Evolutionary conservation across 768 basidiomycete genomes (phyloP).

Genomic region (Leccinum sublutescens): DNA sequence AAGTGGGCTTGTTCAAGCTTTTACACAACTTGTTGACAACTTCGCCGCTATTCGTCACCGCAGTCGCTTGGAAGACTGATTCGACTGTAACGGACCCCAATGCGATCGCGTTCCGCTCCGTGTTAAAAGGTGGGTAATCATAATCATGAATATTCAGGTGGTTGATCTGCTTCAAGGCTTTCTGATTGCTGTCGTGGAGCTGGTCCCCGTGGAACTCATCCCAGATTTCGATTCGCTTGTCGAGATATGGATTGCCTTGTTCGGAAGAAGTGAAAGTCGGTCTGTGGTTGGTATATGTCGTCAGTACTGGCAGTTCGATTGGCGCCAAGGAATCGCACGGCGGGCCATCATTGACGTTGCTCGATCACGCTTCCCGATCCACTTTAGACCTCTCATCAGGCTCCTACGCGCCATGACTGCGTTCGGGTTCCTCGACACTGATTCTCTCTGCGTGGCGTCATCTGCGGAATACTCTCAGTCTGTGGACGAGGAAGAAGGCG

Average conservation of each 20-base stretch:
- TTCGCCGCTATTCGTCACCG: constrained; percentile 75
- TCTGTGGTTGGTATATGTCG: constrained; percentile 68
- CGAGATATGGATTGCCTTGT: constrained; percentile 77
- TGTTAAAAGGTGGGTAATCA: constrained; percentile 68
- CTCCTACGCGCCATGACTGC: constrained; percentile 78
- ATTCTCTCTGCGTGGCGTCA: constrained; percentile 51
- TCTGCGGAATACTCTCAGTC: constrained; percentile 45
- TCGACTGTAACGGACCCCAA: constrained; percentile 75
- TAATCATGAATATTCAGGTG: background rate
- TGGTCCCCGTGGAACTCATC: constrained; percentile 74
- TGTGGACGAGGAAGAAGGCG: constrained; percentile 39
- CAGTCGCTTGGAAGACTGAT: constrained; percentile 64
- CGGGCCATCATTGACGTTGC: constrained; percentile 82
- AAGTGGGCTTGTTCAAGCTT: constrained; percentile 59
- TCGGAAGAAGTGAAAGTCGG: constrained; percentile 64
- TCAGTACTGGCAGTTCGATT: constrained; percentile 84
- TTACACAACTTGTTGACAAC: constrained; percentile 58
- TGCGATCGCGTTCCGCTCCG: constrained; percentile 74
- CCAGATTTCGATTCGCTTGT: constrained; percentile 69
- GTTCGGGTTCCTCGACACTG: constrained; percentile 72
- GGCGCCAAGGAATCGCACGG: constrained; percentile 62
- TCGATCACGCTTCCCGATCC: constrained; percentile 79
- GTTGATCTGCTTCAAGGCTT: constrained; percentile 51
- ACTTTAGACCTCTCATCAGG: constrained; percentile 64
- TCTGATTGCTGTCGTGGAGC: constrained; percentile 68